These are phyloP conservation scores for Cucurbita moschata DNA, from an alignment of 306 rosid genomes.

Conservation along the genomic window DNA sequence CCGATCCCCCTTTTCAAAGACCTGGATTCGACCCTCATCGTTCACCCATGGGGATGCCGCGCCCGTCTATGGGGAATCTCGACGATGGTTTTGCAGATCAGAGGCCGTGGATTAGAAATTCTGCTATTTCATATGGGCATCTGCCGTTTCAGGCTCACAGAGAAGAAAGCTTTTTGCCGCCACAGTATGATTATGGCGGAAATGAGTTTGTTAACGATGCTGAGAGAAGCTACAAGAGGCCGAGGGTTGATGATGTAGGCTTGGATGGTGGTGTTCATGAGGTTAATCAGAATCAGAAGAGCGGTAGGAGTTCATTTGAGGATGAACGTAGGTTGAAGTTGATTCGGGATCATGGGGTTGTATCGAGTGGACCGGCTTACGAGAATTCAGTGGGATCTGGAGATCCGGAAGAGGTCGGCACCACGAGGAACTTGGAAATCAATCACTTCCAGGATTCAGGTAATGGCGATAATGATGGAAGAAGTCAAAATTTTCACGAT, in stretches of 20 bases:
- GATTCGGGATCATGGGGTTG: slow-evolving; percentile 76
- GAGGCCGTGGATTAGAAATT: slow-evolving; percentile 17
- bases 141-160: slow-evolving; percentile 10
- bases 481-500: background rate
- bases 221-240: slow-evolving; percentile 48
- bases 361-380: slow-evolving; percentile 10
- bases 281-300: slow-evolving; percentile 6
- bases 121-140: slow-evolving; percentile 16
- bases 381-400: slow-evolving; percentile 4
- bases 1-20: slow-evolving; percentile 10
- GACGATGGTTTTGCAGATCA: slow-evolving; percentile 17
- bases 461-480: slow-evolving; percentile 6
- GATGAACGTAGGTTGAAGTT: slow-evolving; percentile 61
- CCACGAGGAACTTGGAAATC: background rate
- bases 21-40: slow-evolving; percentile 14
- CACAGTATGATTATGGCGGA: slow-evolving; percentile 15
- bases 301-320: slow-evolving; percentile 16
- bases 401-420: background rate
- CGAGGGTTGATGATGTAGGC: slow-evolving; percentile 33
- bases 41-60: slow-evolving; percentile 3
- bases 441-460: background rate
- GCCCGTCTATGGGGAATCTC: slow-evolving; percentile 6
- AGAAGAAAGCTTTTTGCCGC: slow-evolving; percentile 16
- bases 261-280: slow-evolving; percentile 1
- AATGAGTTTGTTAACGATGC: slow-evolving; percentile 17